These are phyloP conservation scores for Brettanomyces anomalus DNA, from an alignment of 805 yeast genomes.

Conservation along the genomic window DNA sequence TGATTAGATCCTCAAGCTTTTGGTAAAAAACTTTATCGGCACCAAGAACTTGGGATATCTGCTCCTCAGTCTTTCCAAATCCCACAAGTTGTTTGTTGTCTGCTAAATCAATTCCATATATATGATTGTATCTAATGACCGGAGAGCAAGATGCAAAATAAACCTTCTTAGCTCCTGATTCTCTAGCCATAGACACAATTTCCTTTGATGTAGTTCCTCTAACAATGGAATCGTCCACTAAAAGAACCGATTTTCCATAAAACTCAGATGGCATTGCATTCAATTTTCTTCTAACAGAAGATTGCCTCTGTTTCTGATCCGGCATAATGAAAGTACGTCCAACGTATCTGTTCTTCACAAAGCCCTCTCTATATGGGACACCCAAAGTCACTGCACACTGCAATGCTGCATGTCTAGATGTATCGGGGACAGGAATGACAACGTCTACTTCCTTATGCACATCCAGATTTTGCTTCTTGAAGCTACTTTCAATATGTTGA, in stretches of 20 bases:
- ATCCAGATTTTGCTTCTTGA: slow-evolving; percentile 30
- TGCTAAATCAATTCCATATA: slow-evolving; percentile 95
- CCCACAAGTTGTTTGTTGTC: slow-evolving; percentile 93
- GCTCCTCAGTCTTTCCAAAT: slow-evolving; percentile 62
- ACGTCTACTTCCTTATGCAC: slow-evolving; percentile 68
- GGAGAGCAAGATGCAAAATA: slow-evolving; percentile 97
- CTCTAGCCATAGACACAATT: slow-evolving; percentile 96
- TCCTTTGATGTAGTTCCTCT: slow-evolving; percentile 97
- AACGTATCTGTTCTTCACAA: slow-evolving; percentile 91
- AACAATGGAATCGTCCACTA: slow-evolving; percentile 95
- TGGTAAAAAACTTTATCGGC: slow-evolving; percentile 92
- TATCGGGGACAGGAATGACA: slow-evolving; percentile 96
- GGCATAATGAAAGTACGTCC: slow-evolving; percentile 99
- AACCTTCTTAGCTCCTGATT: slow-evolving; percentile 95
- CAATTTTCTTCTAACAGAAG: slow-evolving; percentile 87
- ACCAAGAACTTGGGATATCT: slow-evolving; percentile 70
- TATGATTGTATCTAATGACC: slow-evolving; percentile 92
- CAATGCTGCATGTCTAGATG: slow-evolving; percentile 91
- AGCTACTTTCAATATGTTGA: slow-evolving; percentile 41
- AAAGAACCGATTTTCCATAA: slow-evolving; percentile 69
- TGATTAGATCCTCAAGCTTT: slow-evolving; percentile 70
- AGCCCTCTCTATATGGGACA: slow-evolving; percentile 91
- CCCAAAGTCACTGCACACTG: slow-evolving; percentile 80
- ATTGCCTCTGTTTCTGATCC: slow-evolving; percentile 86
- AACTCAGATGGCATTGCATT: slow-evolving; percentile 96